A percentile compares a stretch with the other conserved stretches of the same genome.
Conservation (phyloP, 345 rosid genomes). For the Citrus maxima region DNA sequence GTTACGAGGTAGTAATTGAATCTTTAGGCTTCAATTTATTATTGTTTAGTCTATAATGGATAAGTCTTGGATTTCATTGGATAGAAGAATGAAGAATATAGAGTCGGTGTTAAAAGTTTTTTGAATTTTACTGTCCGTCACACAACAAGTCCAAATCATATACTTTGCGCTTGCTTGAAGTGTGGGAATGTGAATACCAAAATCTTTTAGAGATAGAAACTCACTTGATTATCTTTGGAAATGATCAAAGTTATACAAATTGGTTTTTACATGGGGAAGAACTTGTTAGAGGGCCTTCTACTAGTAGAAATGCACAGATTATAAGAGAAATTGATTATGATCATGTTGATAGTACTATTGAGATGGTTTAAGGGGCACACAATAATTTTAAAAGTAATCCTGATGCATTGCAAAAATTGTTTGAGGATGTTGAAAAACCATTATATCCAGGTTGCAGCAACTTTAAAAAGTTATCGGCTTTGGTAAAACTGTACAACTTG, state of each 20-base stretch:
- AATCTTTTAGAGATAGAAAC: neutral
- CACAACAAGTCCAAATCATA: neutral
- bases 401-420: neutral
- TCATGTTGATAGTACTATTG: neutral
- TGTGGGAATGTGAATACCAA: neutral
- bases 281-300: neutral
- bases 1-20: no score
- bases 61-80: neutral
- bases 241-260: neutral
- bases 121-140: neutral
- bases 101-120: neutral
- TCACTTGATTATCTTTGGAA: neutral
- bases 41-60: neutral
- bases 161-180: neutral
- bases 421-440: neutral
- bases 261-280: neutral
- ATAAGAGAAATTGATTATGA: neutral
- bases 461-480: neutral
- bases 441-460: neutral
- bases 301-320: neutral
- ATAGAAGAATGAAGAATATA: neutral
- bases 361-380: neutral
- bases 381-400: neutral
- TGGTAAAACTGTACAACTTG: neutral
- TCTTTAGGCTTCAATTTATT: no score